phyloP scores from a whole-genome alignment of 2,329 filamentous ascomycete species.

The Metarhizium album region DNA sequence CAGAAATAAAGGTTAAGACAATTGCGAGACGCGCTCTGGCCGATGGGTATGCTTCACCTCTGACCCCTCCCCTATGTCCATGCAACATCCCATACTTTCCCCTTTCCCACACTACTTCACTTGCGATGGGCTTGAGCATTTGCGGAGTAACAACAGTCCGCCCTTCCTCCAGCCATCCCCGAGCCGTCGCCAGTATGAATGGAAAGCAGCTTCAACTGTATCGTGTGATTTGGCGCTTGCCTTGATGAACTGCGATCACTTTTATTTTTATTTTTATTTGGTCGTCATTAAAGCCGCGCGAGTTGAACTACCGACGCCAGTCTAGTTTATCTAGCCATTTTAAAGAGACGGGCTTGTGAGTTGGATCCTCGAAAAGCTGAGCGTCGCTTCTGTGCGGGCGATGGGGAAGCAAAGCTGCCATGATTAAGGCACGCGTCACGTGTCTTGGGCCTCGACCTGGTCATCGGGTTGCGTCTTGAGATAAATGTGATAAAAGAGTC shows the following conservation, averaged over 20 bases:
- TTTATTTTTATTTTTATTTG: conserved; percentile 2
- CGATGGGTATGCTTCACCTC: conserved; percentile 23
- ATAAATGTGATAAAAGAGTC: conserved; percentile 5
- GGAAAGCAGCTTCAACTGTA: conserved; percentile 7
- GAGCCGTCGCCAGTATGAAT: conserved; percentile 7
- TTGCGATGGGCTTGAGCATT: not conserved
- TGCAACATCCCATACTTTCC: not conserved
- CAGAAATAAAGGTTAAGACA: conserved; percentile 16
- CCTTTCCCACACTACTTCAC: not conserved
- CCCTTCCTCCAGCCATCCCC: not conserved
- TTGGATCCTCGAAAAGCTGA: not conserved
- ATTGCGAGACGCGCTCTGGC: conserved; percentile 13
- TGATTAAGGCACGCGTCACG: conserved; percentile 7
- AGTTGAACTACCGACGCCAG: not conserved
- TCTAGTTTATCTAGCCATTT: conserved; percentile 1
- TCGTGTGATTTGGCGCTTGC: conserved; percentile 6
- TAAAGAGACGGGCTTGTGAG: not conserved
- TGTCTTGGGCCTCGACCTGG: conserved; percentile 5
- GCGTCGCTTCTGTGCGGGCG: conserved; percentile 1
- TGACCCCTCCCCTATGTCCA: conserved; percentile 8
- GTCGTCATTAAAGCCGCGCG: not conserved
- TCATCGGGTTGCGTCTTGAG: conserved; percentile 3
- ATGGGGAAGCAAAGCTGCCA: conserved; percentile 2
- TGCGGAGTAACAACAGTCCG: not conserved
- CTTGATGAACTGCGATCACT: conserved; percentile 6